Evolutionary conservation across 371 early-diverging fungal species (phyloP).

Genomic region (Blakeslea trispora): DNA sequence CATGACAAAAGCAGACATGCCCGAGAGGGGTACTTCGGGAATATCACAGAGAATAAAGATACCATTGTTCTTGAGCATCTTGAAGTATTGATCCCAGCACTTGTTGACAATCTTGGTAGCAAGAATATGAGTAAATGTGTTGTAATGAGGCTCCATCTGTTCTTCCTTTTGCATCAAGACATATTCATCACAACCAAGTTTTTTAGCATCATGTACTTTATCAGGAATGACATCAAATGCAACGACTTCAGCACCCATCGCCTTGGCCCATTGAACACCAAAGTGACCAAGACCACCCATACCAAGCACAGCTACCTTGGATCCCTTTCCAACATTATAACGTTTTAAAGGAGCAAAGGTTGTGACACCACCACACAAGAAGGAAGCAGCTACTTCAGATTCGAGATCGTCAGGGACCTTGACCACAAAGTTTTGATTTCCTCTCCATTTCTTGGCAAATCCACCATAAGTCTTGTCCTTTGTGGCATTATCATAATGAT

Average conservation of each 20-base stretch:
- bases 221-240: constrained; percentile 64
- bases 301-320: constrained; percentile 68
- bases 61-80: constrained; percentile 34
- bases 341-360: constrained; percentile 59
- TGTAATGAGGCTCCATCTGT: constrained; percentile 12
- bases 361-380: constrained; percentile 56
- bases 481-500: constrained; percentile 58
- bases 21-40: constrained; percentile 56
- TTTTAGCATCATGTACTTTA: constrained; percentile 66
- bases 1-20: constrained; percentile 36
- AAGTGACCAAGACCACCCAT: constrained; percentile 80
- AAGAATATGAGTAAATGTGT: constrained; percentile 28
- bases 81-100: constrained; percentile 34
- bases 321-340: constrained; percentile 46
- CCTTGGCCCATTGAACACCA: constrained; percentile 59
- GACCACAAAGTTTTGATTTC: constrained; percentile 52
- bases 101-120: constrained; percentile 51
- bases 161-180: constrained; percentile 28
- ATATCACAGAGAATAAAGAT: constrained; percentile 60
- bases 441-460: constrained; percentile 64
- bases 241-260: constrained; percentile 65
- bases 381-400: constrained; percentile 55
- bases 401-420: constrained; percentile 57
- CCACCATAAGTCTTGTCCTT: constrained; percentile 64
- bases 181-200: constrained; percentile 65